Base-by-base conservation (phyloP, 1,284 basidiomycete species). In the Ganoderma lingzhi region DNA sequence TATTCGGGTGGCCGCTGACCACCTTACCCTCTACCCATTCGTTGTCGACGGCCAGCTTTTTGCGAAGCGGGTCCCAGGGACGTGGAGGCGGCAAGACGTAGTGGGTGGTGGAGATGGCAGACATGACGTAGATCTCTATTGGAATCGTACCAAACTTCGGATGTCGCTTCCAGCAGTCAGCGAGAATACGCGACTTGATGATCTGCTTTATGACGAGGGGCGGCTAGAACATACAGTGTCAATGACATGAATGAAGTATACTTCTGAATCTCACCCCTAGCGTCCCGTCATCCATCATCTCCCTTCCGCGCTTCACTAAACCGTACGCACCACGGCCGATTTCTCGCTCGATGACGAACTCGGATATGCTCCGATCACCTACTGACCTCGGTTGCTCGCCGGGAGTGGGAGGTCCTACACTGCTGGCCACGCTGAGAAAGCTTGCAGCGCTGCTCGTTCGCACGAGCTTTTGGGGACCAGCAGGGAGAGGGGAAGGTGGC, bases 81-180 rank as follows among this genome's bases (percentile, higher is more conserved):
- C 92, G 86, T 66, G 86, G 86, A 15, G 90, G 84, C 8, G 93
- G 90, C 15, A 96, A 84, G 23, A 89, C 85, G 79, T 92, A 94
- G 67, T 87, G 87, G 30, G 88, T 95, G 81, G 86, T 91, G 73
- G 87, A 97, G 81, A 91, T 94, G 77, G 86, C 94, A 79, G 86
- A 98, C 94, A 99, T 96, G 73, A 99, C 97, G 80, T 98, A 98
- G 53, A 99, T 98, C 83, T 99, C 98, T 81, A 99, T 97, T 8
- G 98, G 97, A 75, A 99, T 98, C 1, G 97, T 98, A 51, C 98
- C 98, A 77, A 96, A 89, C 70, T 93, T 90, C 53, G 95, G 94
- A 80, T 99, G 98, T 77, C 94, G 92, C 85, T 98, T 98, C 98
- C 98, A 99, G 80, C 97, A 99, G 82, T 99, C 97, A 28, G 97